Base-by-base conservation (phyloP, 2,329 filamentous ascomycete genomes). In the Calycina herbarum region DNA sequence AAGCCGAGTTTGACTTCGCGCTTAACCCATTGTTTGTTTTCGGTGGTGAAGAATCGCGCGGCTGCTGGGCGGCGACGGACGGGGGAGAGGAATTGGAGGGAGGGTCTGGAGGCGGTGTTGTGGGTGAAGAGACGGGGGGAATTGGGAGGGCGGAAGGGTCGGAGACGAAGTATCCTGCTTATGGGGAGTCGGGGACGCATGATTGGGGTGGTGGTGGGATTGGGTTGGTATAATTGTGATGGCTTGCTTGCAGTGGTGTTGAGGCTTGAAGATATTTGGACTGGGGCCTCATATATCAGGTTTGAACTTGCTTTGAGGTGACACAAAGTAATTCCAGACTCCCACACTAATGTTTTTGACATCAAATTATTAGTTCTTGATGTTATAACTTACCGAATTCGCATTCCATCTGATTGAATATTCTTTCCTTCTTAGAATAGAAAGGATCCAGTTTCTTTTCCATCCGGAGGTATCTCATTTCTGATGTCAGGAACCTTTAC, bases 1-100 rank as follows among this genome's bases (percentile, higher is more conserved):
- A 88, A 79, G 51, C 88, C 89, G 35, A 90, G 82, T 72, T 86
- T 86, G 58, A 92, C 81, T 72, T 94, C 90, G 69, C 90, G 83
- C 68, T 86, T 89, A 65, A 94, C 80, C 81, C 88, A 92, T 68
- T 82, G 80, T 69, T 87, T 89, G 68, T 87, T 87, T 75, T 93
- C 89, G 0, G 92, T 96, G n/a, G 91, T 93, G 66, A 96, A 85
- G 67, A 91, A 86, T 62, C 94, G 89, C 3, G 86, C 85, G 2
- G 86, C 85, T 70, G 63, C 42, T 74, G 76, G 78, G 80, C 65
- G 76, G 70, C 70, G 74, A 72, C 67, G 79, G 40, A 73, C 65
- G 11, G 75, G 77, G 31, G 83, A 79, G 60, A 91, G 85, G 78
- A 91, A 92, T 40, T 85, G 85, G 38, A 89, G 79, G 74, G 89